These are phyloP conservation scores for Rhizoclosmatium sp. DNA, from an alignment of 192 early-diverging fungal species.

Conservation along the genomic window DNA sequence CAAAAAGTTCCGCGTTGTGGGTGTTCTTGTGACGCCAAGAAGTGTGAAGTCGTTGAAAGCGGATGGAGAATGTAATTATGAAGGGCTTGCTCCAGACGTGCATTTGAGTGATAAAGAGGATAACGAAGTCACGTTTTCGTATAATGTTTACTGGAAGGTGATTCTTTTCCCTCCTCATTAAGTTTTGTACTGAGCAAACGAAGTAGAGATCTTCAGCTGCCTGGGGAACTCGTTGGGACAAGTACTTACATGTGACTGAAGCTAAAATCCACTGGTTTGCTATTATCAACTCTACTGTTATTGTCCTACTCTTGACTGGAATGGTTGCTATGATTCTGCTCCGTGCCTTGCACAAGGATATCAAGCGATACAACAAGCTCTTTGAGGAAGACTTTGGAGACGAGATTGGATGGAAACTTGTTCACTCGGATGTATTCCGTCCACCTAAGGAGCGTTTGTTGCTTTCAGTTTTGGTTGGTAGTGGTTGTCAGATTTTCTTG, in stretches of 20 bases:
- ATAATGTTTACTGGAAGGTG: constrained; percentile 59
- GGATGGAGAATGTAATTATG: constrained; percentile 15
- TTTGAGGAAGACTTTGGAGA: constrained; percentile 60
- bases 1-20: constrained; percentile 81
- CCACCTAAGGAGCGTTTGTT: constrained; percentile 58
- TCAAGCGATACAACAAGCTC: constrained; percentile 63
- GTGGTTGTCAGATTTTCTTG: constrained; percentile 60
- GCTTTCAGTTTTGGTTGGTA: constrained; percentile 63
- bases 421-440: constrained; percentile 69
- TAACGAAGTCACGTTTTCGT: constrained; percentile 52
- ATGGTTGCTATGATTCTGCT: constrained; percentile 68
- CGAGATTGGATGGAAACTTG: constrained; percentile 73
- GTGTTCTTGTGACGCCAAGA: constrained; percentile 77
- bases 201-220: constrained; percentile 36
- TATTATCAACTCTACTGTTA: constrained; percentile 65
- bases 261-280: constrained; percentile 70
- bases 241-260: constrained; percentile 61
- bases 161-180: neutral
- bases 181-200: neutral
- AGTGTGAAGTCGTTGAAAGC: constrained; percentile 56
- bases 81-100: constrained; percentile 4
- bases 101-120: constrained; percentile 26
- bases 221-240: constrained; percentile 71
- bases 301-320: constrained; percentile 61
- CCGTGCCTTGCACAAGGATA: constrained; percentile 66